phyloP scores from a whole-genome alignment of 306 rosid genomes.

The Glycine soja region DNA sequence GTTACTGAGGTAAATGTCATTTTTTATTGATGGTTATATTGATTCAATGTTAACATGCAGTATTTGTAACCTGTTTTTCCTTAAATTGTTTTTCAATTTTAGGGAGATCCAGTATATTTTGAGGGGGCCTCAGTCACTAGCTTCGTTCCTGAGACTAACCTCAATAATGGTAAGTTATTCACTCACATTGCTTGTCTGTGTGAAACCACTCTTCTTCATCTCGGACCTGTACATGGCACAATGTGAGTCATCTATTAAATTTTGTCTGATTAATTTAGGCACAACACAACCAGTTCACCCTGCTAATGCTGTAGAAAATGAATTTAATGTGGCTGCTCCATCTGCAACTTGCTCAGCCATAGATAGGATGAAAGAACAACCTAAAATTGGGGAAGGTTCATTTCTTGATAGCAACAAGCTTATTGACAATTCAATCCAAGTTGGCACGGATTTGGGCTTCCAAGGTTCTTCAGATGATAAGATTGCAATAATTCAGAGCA shows the following conservation, averaged over 20 bases:
- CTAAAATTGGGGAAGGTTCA: conserved; percentile 45
- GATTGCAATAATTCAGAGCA: conserved; percentile 38
- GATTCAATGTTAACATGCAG: neutral
- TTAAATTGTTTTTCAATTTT: conserved; percentile 37
- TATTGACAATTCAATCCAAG: conserved; percentile 38
- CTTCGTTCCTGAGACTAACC: no score
- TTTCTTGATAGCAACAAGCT: conserved; percentile 39
- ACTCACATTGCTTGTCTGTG: conserved; percentile 2
- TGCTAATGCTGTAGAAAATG: conserved; percentile 45
- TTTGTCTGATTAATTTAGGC: conserved; percentile 38
- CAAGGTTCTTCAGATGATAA: conserved; percentile 41
- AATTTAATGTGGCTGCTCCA: conserved; percentile 36
- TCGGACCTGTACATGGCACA: conserved; percentile 25
- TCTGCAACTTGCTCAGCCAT: conserved; percentile 36
- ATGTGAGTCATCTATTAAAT: neutral
- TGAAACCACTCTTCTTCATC: conserved; percentile 25
- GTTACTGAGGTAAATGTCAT: conserved; percentile 40
- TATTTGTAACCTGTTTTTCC: conserved; percentile 23
- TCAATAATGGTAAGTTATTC: conserved; percentile 48
- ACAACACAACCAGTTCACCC: conserved; percentile 32
- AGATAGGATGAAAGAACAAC: conserved; percentile 29
- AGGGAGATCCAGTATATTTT: conserved; percentile 46
- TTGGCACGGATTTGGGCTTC: conserved; percentile 46
- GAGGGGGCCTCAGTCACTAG: conserved; percentile 4
- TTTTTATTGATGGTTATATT: conserved; percentile 12